Percentiles rank a stretch among this genome's conserved stretches.
Evolutionary conservation across 2,329 filamentous ascomycete species (phyloP).

Genomic region (Chaetomium sp.): DNA sequence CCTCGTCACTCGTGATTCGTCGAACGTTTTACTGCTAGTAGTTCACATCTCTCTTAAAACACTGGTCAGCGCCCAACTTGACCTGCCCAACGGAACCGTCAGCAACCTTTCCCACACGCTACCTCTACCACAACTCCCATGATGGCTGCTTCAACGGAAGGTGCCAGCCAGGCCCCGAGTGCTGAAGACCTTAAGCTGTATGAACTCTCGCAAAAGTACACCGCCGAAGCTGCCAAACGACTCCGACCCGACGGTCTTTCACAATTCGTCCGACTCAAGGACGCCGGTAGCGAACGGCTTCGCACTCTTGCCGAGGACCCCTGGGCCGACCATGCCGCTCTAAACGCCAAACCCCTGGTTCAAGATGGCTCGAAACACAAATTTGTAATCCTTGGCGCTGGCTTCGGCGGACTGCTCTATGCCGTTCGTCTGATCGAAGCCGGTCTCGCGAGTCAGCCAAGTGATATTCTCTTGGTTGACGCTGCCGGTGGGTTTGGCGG

Average conservation of each 20-base stretch:
- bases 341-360: constrained; percentile 25
- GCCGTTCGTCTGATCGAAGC: constrained; percentile 31
- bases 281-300: constrained; percentile 19
- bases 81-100: not conserved
- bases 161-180: constrained; percentile 1
- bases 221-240: constrained; percentile 31
- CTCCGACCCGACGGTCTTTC: constrained; percentile 27
- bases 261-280: constrained; percentile 30
- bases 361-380: constrained; percentile 26
- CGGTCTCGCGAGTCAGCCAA: constrained; percentile 25
- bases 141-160: constrained; percentile 1
- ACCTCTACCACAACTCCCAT: not conserved
- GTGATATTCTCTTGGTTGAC: constrained; percentile 38
- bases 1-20: too few relatives aligned
- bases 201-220: constrained; percentile 28
- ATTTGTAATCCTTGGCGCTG: constrained; percentile 32
- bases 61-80: not conserved
- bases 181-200: constrained; percentile 15
- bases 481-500: constrained; percentile 41
- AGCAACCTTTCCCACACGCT: not conserved
- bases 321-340: constrained; percentile 30
- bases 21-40: too few relatives aligned
- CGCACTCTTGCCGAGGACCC: constrained; percentile 29
- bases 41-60: too few relatives aligned
- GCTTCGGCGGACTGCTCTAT: constrained; percentile 31